A percentile compares a stretch with the other conserved stretches of the same genome.
These are phyloP conservation scores for Leptomonas pyrrhocoris DNA, from an alignment of 208 protist species.

Conservation along the genomic window DNA sequence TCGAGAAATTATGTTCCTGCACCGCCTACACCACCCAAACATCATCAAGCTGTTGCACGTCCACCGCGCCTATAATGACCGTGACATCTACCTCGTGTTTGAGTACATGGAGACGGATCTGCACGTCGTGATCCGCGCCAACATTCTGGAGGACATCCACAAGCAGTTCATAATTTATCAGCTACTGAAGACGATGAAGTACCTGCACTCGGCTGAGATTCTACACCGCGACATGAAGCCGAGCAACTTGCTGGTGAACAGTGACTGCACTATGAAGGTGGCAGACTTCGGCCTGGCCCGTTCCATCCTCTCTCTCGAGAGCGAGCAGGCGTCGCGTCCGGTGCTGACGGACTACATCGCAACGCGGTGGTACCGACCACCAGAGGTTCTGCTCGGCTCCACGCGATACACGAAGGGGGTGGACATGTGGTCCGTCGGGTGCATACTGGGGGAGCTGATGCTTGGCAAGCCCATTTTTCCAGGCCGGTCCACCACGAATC, in stretches of 20 bases:
- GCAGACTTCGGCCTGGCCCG: slow-evolving; percentile 98
- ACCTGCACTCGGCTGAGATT: slow-evolving; percentile 92
- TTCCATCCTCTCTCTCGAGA: slow-evolving; percentile 88
- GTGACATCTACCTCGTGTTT: slow-evolving; percentile 98
- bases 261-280: slow-evolving; percentile 96
- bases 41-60: slow-evolving; percentile 97
- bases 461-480: slow-evolving; percentile 95
- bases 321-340: slow-evolving; percentile 84
- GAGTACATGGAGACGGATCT: slow-evolving; percentile 98
- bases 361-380: slow-evolving; percentile 98
- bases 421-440: slow-evolving; percentile 99
- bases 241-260: slow-evolving; percentile 92
- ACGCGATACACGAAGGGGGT: slow-evolving; percentile 96
- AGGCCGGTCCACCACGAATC: slow-evolving; percentile 96
- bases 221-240: slow-evolving; percentile 96
- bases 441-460: slow-evolving; percentile 97
- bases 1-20: slow-evolving; percentile 98
- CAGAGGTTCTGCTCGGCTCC: slow-evolving; percentile 97
- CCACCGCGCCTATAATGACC: slow-evolving; percentile 96
- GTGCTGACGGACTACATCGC: slow-evolving; percentile 96
- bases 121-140: slow-evolving; percentile 95
- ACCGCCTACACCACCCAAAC: slow-evolving; percentile 96
- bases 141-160: slow-evolving; percentile 97
- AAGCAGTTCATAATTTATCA: slow-evolving; percentile 98
- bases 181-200: slow-evolving; percentile 97